Evolutionary conservation across 1,139 yeast genomes (phyloP), one percentile per base, ranked within the genome.

Genomic region (Yamadazyma triangularis): DNA sequence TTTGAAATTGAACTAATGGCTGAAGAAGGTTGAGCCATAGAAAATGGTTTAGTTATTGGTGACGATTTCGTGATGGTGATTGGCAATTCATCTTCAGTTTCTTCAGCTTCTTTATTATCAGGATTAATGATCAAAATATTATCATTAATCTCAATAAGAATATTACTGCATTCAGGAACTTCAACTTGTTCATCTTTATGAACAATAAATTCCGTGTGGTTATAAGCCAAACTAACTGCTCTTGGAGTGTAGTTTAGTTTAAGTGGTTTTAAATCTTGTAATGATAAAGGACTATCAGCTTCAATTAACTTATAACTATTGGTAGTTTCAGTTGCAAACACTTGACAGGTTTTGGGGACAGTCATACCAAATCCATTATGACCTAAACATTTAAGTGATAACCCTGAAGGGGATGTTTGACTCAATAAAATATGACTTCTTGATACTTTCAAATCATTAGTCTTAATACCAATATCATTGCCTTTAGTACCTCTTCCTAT

Each of bases 401-500:
- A 62, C 32, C 44, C 52, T 27, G 48, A 44, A 37, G 56, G 52
- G 24, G 51, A 44, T 5, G 36, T 21, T n/a, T 35, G 33, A 10
- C 33, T 31, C 11, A 64, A 42, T 14, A 51, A 44, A 30, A 81
- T 70, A 54, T 86, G 95, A 13, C 70, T 65, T 34, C 95, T 71
- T 7, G 93, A 83, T 21, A 86, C 74, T 27, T 70, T 68, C 48
- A 77, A 77, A 50, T 82, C 73, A 4, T 56, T 58, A 27, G 78
- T 60, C 28, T 72, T 59, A 35, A 81, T 60, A 33, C 72, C 73
- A 45, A 74, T 74, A 35, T 76, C 80, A 41, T 83, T 70, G 13
- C 78, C 59, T 49, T 70, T 66, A 12, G 86, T 75, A 4, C 87
- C 79, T 39, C 93, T 66, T 6, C 93, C 93, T 35, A 84, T 56